Conservation (phyloP, 371 early-diverging fungal genomes). For the Actinomortierella ambigua region DNA sequence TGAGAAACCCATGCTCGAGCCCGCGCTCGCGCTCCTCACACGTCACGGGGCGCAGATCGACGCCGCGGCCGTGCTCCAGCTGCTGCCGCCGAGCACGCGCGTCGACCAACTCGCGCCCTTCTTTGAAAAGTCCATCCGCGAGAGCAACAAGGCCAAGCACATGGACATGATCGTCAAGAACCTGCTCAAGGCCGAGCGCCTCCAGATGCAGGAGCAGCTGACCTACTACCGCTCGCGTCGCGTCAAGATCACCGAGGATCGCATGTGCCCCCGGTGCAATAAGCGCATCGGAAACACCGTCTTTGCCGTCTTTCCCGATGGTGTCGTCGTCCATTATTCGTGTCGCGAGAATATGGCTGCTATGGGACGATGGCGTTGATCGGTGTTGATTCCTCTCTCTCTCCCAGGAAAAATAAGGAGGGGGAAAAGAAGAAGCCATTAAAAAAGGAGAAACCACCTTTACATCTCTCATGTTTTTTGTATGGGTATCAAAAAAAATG, state of each 20-base stretch:
- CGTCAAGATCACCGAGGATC: conserved; percentile 77
- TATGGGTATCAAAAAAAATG: too few relatives aligned
- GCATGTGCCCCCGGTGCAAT: conserved; percentile 82
- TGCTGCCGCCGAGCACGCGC: conserved; percentile 60
- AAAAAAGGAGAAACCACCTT: neutral
- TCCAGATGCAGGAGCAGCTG: conserved; percentile 76
- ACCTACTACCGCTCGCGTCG: conserved; percentile 65
- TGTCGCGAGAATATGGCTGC: conserved; percentile 69
- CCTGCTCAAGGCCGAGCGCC: conserved; percentile 69
- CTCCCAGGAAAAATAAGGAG: neutral
- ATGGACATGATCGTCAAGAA: conserved; percentile 74
- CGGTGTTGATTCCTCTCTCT: neutral
- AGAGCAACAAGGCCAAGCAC: conserved; percentile 65
- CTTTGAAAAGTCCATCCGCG: conserved; percentile 73
- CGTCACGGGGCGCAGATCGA: conserved; percentile 76
- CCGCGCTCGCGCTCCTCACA: conserved; percentile 65
- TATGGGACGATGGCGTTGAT: conserved; percentile 29
- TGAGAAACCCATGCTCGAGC: conserved; percentile 61
- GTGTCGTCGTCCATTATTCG: conserved; percentile 77
- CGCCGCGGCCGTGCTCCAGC: conserved; percentile 54
- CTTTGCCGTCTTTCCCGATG: conserved; percentile 78
- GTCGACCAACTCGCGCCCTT: conserved; percentile 65
- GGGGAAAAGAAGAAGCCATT: neutral
- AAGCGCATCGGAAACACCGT: conserved; percentile 82
- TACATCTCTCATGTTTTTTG: too few relatives aligned